phyloP scores from a whole-genome alignment of 2,329 filamentous ascomycete species.

The Xylogone sp. region DNA sequence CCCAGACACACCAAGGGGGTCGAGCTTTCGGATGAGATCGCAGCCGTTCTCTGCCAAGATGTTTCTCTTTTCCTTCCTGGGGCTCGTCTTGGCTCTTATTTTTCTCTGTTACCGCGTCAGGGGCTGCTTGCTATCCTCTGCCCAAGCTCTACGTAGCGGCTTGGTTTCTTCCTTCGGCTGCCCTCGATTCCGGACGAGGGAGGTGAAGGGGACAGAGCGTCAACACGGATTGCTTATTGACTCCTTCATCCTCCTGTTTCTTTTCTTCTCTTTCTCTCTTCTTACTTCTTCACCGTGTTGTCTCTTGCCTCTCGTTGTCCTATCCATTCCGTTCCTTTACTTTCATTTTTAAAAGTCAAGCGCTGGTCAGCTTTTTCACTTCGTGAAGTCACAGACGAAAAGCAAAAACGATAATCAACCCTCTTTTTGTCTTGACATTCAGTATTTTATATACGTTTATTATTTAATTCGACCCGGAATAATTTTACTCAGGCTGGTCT shows the following conservation, averaged over 20 bases:
- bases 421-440: conserved; percentile 17
- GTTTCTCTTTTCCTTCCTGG: too few species aligned
- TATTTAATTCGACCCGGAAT: conserved; percentile 19
- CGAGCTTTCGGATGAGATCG: neutral
- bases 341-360: conserved; percentile 18
- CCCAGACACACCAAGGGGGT: too few species aligned
- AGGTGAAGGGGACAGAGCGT: neutral
- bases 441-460: conserved; percentile 10
- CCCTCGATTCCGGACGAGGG: neutral
- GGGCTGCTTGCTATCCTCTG: neutral
- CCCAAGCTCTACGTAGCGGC: neutral
- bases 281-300: conserved; percentile 20
- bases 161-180: neutral
- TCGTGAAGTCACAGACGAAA: neutral
- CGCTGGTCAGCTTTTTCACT: conserved; percentile 28
- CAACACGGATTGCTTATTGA: neutral
- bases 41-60: neutral
- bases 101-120: neutral
- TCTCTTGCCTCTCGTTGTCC: conserved; percentile 9
- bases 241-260: conserved; percentile 12
- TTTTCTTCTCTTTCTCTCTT: conserved; percentile 14
- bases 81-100: neutral
- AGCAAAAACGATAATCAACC: conserved; percentile 21
- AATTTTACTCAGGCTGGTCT: conserved; percentile 26
- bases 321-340: conserved; percentile 10